These are phyloP conservation scores for Nothopassalora personata DNA, from an alignment of 2,329 filamentous ascomycete genomes.

Conservation along the genomic window DNA sequence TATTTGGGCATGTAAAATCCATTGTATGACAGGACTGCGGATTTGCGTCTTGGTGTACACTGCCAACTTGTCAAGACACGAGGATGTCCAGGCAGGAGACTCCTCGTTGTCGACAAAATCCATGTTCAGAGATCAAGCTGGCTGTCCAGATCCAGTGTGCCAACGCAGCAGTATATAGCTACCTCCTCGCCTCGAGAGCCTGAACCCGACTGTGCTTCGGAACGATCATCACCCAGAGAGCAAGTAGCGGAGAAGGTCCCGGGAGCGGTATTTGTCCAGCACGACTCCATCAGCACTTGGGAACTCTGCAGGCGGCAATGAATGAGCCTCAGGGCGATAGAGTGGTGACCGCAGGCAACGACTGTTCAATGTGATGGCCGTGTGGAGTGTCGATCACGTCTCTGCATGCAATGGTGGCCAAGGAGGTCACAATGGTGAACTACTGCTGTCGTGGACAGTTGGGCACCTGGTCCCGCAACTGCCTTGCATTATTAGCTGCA, in stretches of 20 bases:
- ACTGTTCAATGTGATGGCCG: no score
- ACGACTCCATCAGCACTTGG: not conserved
- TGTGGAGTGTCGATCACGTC: not conserved
- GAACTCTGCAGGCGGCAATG: not conserved
- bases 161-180: not conserved
- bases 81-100: not conserved
- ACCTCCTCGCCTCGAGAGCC: not conserved
- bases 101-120: not conserved
- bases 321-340: not conserved
- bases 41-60: constrained; percentile 74
- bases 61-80: constrained; percentile 43
- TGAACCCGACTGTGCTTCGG: not conserved
- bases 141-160: not conserved
- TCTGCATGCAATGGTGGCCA: not conserved
- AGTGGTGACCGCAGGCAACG: not conserved
- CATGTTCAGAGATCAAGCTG: not conserved
- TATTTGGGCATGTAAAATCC: constrained; percentile 74
- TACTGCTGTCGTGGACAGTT: not conserved
- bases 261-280: not conserved
- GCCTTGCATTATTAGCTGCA: constrained; percentile 8
- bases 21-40: constrained; percentile 67
- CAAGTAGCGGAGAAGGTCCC: not conserved
- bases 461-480: constrained; percentile 1
- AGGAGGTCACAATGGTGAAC: not conserved
- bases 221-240: not conserved